phyloP scores from a whole-genome alignment of 352 stramenopile genomes.

The Nothophytophthora sp. region DNA sequence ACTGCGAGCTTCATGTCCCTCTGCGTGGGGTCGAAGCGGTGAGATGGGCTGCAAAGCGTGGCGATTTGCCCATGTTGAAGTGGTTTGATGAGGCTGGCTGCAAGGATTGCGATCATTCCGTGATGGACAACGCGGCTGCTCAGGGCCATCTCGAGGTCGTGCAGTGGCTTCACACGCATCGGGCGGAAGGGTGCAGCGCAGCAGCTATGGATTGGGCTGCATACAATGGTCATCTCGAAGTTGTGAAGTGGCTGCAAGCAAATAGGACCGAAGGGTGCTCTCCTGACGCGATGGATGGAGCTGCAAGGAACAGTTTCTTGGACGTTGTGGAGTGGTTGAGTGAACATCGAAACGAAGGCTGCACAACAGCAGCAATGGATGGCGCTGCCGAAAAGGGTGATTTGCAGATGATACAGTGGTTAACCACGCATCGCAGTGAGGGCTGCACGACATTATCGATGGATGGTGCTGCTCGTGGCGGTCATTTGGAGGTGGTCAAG shows the following conservation, averaged over 20 bases:
- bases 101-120: background rate
- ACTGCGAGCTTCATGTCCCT: background rate
- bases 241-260: conserved; percentile 15
- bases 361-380: conserved; percentile 3
- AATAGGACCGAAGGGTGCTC: background rate
- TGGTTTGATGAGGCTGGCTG: too few species aligned
- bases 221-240: background rate
- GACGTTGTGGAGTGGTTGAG: background rate
- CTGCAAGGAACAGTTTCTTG: background rate
- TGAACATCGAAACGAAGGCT: background rate
- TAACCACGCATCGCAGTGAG: background rate
- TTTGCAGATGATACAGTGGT: conserved; percentile 2
- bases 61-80: too few species aligned
- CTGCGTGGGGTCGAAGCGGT: background rate
- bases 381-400: background rate
- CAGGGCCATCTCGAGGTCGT: conserved; percentile 28
- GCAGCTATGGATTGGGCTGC: conserved; percentile 1
- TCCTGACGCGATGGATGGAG: background rate
- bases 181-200: conserved; percentile 23
- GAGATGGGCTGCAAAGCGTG: background rate
- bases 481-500: conserved; percentile 2
- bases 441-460: conserved; percentile 1
- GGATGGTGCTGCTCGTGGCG: background rate
- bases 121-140: background rate
- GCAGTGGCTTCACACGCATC: conserved; percentile 31